These are phyloP conservation scores for Heritiera fomes DNA, from an alignment of 345 rosid genomes.

Conservation along the genomic window DNA sequence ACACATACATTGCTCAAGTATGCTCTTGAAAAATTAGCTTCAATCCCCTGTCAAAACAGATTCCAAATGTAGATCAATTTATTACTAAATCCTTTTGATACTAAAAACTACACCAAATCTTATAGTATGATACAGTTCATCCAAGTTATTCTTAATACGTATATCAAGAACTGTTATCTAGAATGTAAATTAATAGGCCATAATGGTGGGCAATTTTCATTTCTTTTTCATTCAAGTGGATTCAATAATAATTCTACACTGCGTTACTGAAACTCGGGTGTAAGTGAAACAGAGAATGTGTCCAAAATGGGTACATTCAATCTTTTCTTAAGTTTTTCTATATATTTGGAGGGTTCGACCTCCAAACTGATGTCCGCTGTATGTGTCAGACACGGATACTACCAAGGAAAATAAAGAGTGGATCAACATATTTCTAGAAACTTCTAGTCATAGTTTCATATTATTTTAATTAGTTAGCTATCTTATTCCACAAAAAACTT, in stretches of 20 bases:
- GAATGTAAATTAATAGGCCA: not conserved
- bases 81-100: not conserved
- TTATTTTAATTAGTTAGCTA: not conserved
- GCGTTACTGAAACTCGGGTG: no score
- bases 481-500: not conserved
- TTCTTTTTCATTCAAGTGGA: not conserved
- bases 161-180: not conserved
- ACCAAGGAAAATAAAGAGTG: no score
- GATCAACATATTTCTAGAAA: no score
- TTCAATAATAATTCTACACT: no score
- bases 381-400: no score
- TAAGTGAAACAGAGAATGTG: no score
- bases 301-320: not conserved
- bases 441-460: not conserved
- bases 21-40: slow-evolving; percentile 71
- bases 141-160: not conserved
- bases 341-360: not conserved
- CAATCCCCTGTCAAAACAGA: slow-evolving; percentile 48
- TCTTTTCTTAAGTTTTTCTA: not conserved
- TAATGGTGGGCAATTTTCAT: not conserved
- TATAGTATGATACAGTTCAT: not conserved
- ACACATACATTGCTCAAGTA: slow-evolving; percentile 89
- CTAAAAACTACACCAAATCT: not conserved
- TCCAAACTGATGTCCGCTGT: not conserved
- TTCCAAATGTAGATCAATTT: not conserved